Evolutionary conservation across 2,329 filamentous ascomycete species (phyloP).

Genomic region (Xylariaceae sp.): DNA sequence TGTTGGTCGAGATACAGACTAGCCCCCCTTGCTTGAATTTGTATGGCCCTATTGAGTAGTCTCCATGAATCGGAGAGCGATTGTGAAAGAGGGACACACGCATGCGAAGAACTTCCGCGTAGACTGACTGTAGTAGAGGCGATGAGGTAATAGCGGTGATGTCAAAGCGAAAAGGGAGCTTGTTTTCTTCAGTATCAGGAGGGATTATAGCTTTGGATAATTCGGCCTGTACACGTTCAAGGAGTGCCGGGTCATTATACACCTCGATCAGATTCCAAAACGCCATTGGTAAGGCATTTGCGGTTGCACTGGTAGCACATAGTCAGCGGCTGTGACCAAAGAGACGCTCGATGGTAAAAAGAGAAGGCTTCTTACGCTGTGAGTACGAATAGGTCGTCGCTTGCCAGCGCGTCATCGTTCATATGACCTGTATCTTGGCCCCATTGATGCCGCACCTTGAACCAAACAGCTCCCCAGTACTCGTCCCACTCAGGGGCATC

Average conservation of each 20-base stretch:
- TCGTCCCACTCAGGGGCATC: conserved; percentile 28
- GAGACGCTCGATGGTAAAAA: neutral
- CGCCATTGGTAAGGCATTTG: conserved; percentile 15
- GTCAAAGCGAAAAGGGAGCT: conserved; percentile 16
- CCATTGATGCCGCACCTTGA: conserved; percentile 24
- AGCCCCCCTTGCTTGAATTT: conserved; percentile 13
- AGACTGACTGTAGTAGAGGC: conserved; percentile 28
- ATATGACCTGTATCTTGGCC: conserved; percentile 16
- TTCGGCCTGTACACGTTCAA: conserved; percentile 15
- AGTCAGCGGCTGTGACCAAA: neutral
- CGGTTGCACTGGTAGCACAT: conserved; percentile 7
- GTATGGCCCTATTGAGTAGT: conserved; percentile 17
- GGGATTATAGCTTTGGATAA: neutral
- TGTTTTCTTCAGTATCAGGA: neutral
- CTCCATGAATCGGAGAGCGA: conserved; percentile 18
- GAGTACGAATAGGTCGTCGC: conserved; percentile 25
- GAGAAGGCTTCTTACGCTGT: conserved; percentile 20
- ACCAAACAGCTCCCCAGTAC: conserved; percentile 19
- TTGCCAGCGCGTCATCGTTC: conserved; percentile 18
- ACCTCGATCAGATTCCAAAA: conserved; percentile 29
- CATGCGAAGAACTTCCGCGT: conserved; percentile 30
- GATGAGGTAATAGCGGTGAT: neutral
- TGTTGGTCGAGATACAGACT: conserved; percentile 10
- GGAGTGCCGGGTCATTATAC: conserved; percentile 20
- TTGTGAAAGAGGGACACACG: conserved; percentile 21